These are phyloP conservation scores for Rosa multiflora DNA, from an alignment of 306 rosid genomes.

Conservation along the genomic window DNA sequence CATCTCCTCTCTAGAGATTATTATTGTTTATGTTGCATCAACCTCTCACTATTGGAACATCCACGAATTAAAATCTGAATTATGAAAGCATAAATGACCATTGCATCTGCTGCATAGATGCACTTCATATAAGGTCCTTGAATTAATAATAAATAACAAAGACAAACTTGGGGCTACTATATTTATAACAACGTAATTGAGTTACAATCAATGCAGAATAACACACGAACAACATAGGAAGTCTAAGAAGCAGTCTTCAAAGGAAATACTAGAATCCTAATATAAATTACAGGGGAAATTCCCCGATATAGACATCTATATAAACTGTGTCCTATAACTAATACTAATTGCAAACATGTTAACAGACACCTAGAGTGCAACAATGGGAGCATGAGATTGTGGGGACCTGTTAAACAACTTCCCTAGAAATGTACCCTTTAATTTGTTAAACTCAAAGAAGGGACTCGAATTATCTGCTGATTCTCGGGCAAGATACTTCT, in stretches of 20 bases:
- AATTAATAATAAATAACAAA: neutral
- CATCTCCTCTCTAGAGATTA: neutral
- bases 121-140: neutral
- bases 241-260: neutral
- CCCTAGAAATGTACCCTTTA: conserved; percentile 44
- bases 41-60: neutral
- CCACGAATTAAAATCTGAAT: neutral
- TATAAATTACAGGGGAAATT: neutral
- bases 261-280: conserved; percentile 5
- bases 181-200: neutral
- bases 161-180: neutral
- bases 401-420: conserved; percentile 45
- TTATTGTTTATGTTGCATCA: neutral
- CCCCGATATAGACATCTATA: conserved; percentile 25
- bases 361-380: conserved; percentile 44
- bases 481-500: conserved; percentile 40
- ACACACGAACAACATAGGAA: conserved; percentile 1
- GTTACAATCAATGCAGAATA: conserved; percentile 15
- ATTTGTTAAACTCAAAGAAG: conserved; percentile 54
- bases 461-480: conserved; percentile 44
- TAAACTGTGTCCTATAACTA: conserved; percentile 22
- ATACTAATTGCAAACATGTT: conserved; percentile 16
- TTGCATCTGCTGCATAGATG: neutral
- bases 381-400: conserved; percentile 34
- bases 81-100: neutral